Conservation (phyloP, 1,139 yeast genomes). For the Magnusiomyces clavatus region DNA sequence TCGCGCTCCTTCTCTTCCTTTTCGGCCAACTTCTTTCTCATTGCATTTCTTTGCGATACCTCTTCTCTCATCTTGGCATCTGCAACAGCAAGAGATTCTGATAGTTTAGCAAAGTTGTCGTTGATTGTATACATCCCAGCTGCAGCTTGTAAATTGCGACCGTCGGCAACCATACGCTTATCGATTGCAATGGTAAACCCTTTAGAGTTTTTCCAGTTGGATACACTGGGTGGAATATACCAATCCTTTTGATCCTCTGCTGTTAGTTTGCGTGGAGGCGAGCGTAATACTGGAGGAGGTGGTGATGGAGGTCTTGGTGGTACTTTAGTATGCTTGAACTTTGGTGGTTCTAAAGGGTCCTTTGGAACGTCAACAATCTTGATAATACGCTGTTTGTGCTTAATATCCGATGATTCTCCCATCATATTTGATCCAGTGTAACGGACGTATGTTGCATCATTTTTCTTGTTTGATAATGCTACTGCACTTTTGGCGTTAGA, state of each 20-base stretch:
- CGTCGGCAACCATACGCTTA: slow-evolving; percentile 61
- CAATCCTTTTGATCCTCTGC: slow-evolving; percentile 74
- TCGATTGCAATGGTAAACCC: slow-evolving; percentile 84
- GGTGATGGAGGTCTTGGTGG: slow-evolving; percentile 67
- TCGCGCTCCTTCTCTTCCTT: slow-evolving; percentile 55
- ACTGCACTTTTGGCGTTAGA: slow-evolving; percentile 27
- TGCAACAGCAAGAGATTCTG: slow-evolving; percentile 68
- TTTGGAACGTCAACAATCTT: slow-evolving; percentile 52
- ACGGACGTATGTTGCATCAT: slow-evolving; percentile 36
- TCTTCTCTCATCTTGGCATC: slow-evolving; percentile 69
- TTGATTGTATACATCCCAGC: slow-evolving; percentile 35
- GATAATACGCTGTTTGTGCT: slow-evolving; percentile 37
- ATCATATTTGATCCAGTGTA: slow-evolving; percentile 42
- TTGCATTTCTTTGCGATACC: slow-evolving; percentile 50
- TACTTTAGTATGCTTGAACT: slow-evolving; percentile 65
- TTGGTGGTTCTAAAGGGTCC: slow-evolving; percentile 86
- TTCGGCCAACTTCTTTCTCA: slow-evolving; percentile 47
- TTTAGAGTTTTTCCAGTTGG: slow-evolving; percentile 93
- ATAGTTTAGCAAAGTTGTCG: slow-evolving; percentile 53
- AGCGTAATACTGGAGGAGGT: slow-evolving; percentile 45
- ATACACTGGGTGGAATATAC: slow-evolving; percentile 86
- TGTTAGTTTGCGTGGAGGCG: slow-evolving; percentile 50
- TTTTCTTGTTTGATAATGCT: neutral
- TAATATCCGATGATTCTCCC: slow-evolving; percentile 24
- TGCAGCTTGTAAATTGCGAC: slow-evolving; percentile 33